Evolutionary conservation across 2,329 filamentous ascomycete genomes (phyloP), one percentile per base, ranked within the genome.

Genomic region (Cladosporium sp.): DNA sequence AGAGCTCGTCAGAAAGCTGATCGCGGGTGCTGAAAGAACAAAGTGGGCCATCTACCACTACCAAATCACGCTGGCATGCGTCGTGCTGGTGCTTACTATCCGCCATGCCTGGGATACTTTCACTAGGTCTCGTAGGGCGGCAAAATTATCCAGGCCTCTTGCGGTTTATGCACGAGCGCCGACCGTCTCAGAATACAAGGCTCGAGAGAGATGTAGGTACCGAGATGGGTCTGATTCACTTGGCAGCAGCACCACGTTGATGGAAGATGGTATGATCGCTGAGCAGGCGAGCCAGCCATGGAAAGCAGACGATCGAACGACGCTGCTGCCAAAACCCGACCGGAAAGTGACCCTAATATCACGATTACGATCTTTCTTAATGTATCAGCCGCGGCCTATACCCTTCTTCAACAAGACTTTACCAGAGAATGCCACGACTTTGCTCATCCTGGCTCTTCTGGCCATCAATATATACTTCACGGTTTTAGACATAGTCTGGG

Each of bases 391-490:
- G 11, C 66, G 60, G 13, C 76, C 77, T 0, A 70, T 85, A 10
- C 80, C 79, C 0, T n/a, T 83, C 19, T 55, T 84, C 60, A 77
- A 81, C 63, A 80, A 79, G 51, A 67, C 69, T 1, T 70, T 84
- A 2, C 82, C 83, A 0, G 74, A 78, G 6, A 85, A 85, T 58
- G 74, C 72, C 5, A 77, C 77, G 0, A 77, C 78, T 0, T 56
- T 84, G 5, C 67, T 78, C 45, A 70, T 85, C 34, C 54, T 77
- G 4, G 61, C 68, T 8, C 80, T 81, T 64, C 43, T 83, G 4
- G 71, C 62, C 7, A 63, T 85, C 9, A 84, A 82, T 56, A 37
- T 79, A 28, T 83, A 83, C 63, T 82, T 80, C 63, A 74, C 78
- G 32, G 62, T 83, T 54, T 83, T 77, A 65, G 67, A 66, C 52